phyloP scores from a whole-genome alignment of 2,329 filamentous ascomycete species.

The Fusarium newnesense region DNA sequence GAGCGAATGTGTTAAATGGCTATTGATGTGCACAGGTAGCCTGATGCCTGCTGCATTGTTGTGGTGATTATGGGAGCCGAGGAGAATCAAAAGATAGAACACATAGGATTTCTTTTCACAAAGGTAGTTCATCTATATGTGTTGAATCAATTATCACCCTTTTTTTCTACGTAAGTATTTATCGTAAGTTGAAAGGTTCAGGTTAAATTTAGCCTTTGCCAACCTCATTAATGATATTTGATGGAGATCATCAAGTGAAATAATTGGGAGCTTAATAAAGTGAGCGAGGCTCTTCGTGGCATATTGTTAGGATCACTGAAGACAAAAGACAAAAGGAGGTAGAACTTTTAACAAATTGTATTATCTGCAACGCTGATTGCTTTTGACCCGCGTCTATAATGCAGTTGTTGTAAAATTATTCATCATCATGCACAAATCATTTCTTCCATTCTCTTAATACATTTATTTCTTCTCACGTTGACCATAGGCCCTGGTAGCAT shows the following conservation, averaged over 20 bases:
- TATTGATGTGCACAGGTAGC: not conserved
- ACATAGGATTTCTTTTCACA: not conserved
- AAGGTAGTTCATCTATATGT: not conserved
- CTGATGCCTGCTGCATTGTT: not conserved
- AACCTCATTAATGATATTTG: not conserved
- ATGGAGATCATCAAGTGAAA: not conserved
- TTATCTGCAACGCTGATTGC: constrained; percentile 38
- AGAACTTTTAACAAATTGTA: constrained; percentile 38
- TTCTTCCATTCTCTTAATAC: constrained; percentile 25
- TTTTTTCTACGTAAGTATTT: not conserved
- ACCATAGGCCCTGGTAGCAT: constrained; percentile 94
- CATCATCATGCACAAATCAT: constrained; percentile 39
- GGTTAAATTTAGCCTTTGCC: not conserved
- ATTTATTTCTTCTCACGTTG: constrained; percentile 66
- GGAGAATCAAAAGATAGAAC: not conserved
- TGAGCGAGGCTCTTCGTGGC: not conserved
- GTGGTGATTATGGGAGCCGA: not conserved
- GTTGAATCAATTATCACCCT: not conserved
- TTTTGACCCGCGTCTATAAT: constrained; percentile 38
- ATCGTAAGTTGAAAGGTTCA: not conserved
- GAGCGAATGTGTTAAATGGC: not conserved
- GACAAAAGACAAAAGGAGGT: not conserved
- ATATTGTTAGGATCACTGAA: not conserved
- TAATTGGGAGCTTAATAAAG: not conserved
- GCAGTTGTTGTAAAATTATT: constrained; percentile 31